Percentiles rank a stretch among this genome's conserved stretches.
These are phyloP conservation scores for Grifola frondosa DNA, from an alignment of 1,284 basidiomycete species.

Conservation along the genomic window DNA sequence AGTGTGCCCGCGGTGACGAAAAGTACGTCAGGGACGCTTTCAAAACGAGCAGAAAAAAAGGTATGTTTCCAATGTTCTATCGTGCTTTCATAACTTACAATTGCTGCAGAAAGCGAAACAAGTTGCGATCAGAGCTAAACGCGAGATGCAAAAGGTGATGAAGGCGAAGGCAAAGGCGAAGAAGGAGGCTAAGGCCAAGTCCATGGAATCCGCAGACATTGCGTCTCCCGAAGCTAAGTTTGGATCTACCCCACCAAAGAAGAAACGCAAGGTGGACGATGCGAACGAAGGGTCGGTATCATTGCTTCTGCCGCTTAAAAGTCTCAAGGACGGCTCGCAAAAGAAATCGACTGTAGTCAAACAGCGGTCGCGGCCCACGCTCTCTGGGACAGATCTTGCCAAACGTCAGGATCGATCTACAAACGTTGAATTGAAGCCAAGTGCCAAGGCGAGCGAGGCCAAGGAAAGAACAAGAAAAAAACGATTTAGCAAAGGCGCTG, in stretches of 20 bases:
- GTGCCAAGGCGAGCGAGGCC: too few relatives aligned
- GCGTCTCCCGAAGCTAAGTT: background rate
- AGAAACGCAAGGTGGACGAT: slow-evolving; percentile 30
- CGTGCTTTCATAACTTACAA: too few relatives aligned
- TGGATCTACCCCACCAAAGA: slow-evolving; percentile 19
- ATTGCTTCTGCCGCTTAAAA: too few relatives aligned
- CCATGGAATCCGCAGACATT: slow-evolving; percentile 2
- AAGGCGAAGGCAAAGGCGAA: slow-evolving; percentile 27
- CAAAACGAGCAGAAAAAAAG: slow-evolving; percentile 59
- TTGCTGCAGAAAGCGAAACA: slow-evolving; percentile 42
- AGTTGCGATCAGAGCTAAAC: slow-evolving; percentile 38
- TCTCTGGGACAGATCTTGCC: too few relatives aligned
- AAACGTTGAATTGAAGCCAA: too few relatives aligned
- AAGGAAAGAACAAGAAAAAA: too few relatives aligned
- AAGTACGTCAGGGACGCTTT: slow-evolving; percentile 25
- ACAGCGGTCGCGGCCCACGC: too few relatives aligned
- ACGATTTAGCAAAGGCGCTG: too few relatives aligned
- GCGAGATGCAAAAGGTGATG: slow-evolving; percentile 37
- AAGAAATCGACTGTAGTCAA: too few relatives aligned
- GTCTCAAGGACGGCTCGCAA: too few relatives aligned
- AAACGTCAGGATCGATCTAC: too few relatives aligned
- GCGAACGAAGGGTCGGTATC: background rate
- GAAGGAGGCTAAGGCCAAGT: slow-evolving; percentile 18
- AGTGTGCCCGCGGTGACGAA: slow-evolving; percentile 9
- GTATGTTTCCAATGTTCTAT: slow-evolving; percentile 31